phyloP scores from a whole-genome alignment of 495 filamentous ascomycete genomes.

The Penicillium turbatum region DNA sequence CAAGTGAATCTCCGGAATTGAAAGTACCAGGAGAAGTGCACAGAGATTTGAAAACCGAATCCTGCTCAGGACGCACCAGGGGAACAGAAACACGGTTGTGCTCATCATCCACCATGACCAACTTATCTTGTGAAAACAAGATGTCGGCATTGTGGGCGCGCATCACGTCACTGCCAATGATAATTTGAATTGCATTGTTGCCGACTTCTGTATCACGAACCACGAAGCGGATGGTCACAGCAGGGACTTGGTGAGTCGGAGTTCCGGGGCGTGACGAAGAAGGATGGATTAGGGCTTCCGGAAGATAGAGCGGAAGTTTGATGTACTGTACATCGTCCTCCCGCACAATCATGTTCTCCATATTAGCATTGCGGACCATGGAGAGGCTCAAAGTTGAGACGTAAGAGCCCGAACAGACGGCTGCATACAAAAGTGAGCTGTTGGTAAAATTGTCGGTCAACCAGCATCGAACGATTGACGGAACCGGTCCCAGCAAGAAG shows the following conservation, averaged over 20 bases:
- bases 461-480: conserved; percentile 95
- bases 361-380: conserved; percentile 65
- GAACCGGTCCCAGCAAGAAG: conserved; percentile 78
- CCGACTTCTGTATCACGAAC: conserved; percentile 54
- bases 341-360: conserved; percentile 61
- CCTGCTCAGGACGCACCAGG: conserved; percentile 89
- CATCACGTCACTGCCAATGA: conserved; percentile 83
- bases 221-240: conserved; percentile 70
- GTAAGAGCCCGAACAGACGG: conserved; percentile 87
- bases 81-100: conserved; percentile 87
- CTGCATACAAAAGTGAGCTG: conserved; percentile 82
- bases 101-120: conserved; percentile 82
- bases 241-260: conserved; percentile 74
- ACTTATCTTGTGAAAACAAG: conserved; percentile 82
- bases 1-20: conserved; percentile 2
- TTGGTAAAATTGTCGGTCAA: conserved; percentile 81
- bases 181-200: conserved; percentile 63
- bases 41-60: conserved; percentile 70
- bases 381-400: conserved; percentile 70
- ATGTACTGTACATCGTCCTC: conserved; percentile 63
- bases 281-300: conserved; percentile 80
- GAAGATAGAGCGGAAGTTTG: conserved; percentile 77
- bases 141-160: conserved; percentile 86
- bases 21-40: conserved; percentile 49
- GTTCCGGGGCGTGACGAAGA: conserved; percentile 68